Base-by-base conservation (phyloP, 192 early-diverging fungal genomes). In the Coemansia sp. region DNA sequence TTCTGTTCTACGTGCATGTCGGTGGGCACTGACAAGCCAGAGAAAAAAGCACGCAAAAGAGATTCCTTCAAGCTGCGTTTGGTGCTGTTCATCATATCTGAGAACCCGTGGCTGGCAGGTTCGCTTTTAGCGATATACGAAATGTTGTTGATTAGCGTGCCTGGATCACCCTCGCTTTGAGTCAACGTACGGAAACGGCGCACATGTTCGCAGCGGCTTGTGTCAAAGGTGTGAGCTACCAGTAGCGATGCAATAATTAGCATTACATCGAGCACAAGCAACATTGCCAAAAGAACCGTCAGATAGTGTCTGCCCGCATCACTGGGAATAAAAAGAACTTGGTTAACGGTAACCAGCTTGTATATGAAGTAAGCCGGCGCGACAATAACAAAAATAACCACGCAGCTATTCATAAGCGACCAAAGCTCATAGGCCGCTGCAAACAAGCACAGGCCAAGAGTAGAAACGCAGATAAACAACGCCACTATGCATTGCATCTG, bases 361-460 rank as follows among this genome's bases (percentile, higher is more conserved):
- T 58, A 68, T 12, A 79, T 55, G 56, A 79, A 66, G 41, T 55
- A 66, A 11, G 65, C 65, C 5, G 62, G 53, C 5, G 11, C 46
- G 9, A 56, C 35, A 10, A 44, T 23, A 6, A 35, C 45, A 46
- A 60, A 53, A 2, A 54, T 37, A 2, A 30, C 55, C n/a, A 61
- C 38, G 36, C 70, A 65, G 1, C 48, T 55, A 35, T 53, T 55
- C 70, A 79, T 72, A 6, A 67, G 61, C 64, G 65, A 57, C 21
- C 23, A 56, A n/a, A 62, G 41, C 44, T 79, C 77, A 19, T 58
- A 59, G 0, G 58, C 52, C 3, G 69, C 70, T 2, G 70, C 46
- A 48, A 69, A 50, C 45, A 65, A 53, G 19, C 53, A 53, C 55
- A 69, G 21, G 31, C 57, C 48, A 11, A 79, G 55, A 0, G 57